phyloP scores from a whole-genome alignment of 148 eudicot species.

The Dianthus caryophyllus region DNA sequence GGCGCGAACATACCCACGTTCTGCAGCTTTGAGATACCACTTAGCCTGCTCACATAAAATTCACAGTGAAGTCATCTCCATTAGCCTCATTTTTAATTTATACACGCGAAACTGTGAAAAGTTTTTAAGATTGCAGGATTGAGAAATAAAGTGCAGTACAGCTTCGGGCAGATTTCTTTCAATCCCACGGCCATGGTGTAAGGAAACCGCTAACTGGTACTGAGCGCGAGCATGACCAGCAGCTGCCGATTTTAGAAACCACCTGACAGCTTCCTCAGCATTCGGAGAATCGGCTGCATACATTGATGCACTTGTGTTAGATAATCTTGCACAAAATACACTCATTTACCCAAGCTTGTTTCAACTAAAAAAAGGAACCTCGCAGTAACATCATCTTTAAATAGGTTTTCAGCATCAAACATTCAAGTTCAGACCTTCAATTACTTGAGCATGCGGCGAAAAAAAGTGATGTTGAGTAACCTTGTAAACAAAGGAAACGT shows the following conservation, averaged over 20 bases:
- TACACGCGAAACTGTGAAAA: neutral
- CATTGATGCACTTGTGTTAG: slow-evolving; percentile 1
- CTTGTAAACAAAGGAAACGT: too few species aligned
- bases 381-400: neutral
- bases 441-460: too few species aligned
- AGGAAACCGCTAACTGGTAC: slow-evolving; percentile 86
- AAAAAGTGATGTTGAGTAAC: too few species aligned
- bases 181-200: slow-evolving; percentile 69
- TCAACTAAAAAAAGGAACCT: neutral
- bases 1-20: slow-evolving; percentile 79
- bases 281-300: slow-evolving; percentile 55
- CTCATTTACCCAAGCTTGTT: slow-evolving; percentile 29
- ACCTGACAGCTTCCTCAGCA: slow-evolving; percentile 57
- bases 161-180: slow-evolving; percentile 50
- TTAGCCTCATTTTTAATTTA: neutral
- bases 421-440: too few species aligned
- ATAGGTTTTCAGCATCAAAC: slow-evolving; percentile 5
- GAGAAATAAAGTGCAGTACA: slow-evolving; percentile 39
- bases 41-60: slow-evolving; percentile 47
- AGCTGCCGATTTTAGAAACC: slow-evolving; percentile 56
- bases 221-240: slow-evolving; percentile 86
- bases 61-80: neutral
- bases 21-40: slow-evolving; percentile 82
- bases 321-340: slow-evolving; percentile 20
- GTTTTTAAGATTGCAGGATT: neutral